phyloP scores from a whole-genome alignment of 495 filamentous ascomycete genomes.

The Trichoderma gamsii region DNA sequence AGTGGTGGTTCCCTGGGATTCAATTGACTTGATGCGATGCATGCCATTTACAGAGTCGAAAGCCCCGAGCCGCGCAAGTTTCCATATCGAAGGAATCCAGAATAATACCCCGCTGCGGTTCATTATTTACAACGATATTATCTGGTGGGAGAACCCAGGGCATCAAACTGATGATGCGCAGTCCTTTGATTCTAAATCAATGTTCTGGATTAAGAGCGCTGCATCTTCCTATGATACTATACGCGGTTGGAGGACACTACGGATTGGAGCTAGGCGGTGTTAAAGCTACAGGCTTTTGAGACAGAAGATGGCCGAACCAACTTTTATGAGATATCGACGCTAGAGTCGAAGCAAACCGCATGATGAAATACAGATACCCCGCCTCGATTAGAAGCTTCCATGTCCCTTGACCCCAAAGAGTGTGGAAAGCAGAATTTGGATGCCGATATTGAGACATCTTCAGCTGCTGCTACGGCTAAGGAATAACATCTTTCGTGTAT shows the following conservation, averaged over 20 bases:
- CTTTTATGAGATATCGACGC: neutral
- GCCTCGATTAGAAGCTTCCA: neutral
- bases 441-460: neutral
- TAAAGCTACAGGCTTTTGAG: neutral
- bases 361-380: slow-evolving; percentile 7
- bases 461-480: neutral
- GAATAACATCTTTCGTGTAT: neutral
- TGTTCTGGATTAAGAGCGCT: neutral
- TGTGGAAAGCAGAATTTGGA: neutral
- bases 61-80: neutral
- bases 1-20: neutral
- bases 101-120: neutral
- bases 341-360: neutral
- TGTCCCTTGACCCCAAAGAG: neutral
- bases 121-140: neutral
- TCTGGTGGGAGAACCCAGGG: neutral
- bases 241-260: neutral
- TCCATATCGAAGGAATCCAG: neutral
- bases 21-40: neutral
- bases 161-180: neutral
- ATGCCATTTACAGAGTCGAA: neutral
- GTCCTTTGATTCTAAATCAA: neutral
- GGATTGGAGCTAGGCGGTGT: neutral
- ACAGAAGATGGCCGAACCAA: neutral
- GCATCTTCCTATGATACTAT: neutral